phyloP scores from a whole-genome alignment of 352 stramenopile genomes.

The Globisporangium paroecandrum region DNA sequence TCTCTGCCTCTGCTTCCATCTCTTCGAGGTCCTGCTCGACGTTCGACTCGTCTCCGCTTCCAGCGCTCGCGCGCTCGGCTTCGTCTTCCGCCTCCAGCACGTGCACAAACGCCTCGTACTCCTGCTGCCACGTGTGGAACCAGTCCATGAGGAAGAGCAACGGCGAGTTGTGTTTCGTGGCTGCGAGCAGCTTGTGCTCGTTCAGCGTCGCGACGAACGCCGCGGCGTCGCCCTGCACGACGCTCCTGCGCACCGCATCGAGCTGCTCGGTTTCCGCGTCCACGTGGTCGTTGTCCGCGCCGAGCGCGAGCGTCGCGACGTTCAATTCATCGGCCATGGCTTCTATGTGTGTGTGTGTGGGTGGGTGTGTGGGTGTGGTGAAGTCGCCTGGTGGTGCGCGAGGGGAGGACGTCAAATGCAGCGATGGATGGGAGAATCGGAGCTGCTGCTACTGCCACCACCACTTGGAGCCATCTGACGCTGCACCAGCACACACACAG shows the following conservation, averaged over 20 bases:
- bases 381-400: background rate
- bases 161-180: slow-evolving; percentile 31
- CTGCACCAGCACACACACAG: background rate
- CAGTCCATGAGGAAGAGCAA: slow-evolving; percentile 81
- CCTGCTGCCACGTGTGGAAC: slow-evolving; percentile 84
- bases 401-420: background rate
- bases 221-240: slow-evolving; percentile 48
- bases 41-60: slow-evolving; percentile 22
- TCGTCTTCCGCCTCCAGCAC: slow-evolving; percentile 60
- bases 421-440: background rate
- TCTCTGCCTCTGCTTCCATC: slow-evolving; percentile 64
- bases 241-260: slow-evolving; percentile 55
- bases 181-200: slow-evolving; percentile 23
- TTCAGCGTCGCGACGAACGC: slow-evolving; percentile 37
- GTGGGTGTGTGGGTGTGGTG: background rate
- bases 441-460: slow-evolving; percentile 1
- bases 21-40: slow-evolving; percentile 68
- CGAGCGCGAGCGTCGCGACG: slow-evolving; percentile 42
- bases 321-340: slow-evolving; percentile 38
- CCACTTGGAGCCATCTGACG: slow-evolving; percentile 9
- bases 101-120: slow-evolving; percentile 81
- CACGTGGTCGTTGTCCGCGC: slow-evolving; percentile 27
- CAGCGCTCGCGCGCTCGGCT: slow-evolving; percentile 17
- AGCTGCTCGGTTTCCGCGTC: slow-evolving; percentile 33
- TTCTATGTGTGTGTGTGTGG: slow-evolving; percentile 7